Evolutionary conservation across 2,329 filamentous ascomycete species (phyloP), one percentile per base, ranked within the genome.

Genomic region (Sordariomycetes sp.): DNA sequence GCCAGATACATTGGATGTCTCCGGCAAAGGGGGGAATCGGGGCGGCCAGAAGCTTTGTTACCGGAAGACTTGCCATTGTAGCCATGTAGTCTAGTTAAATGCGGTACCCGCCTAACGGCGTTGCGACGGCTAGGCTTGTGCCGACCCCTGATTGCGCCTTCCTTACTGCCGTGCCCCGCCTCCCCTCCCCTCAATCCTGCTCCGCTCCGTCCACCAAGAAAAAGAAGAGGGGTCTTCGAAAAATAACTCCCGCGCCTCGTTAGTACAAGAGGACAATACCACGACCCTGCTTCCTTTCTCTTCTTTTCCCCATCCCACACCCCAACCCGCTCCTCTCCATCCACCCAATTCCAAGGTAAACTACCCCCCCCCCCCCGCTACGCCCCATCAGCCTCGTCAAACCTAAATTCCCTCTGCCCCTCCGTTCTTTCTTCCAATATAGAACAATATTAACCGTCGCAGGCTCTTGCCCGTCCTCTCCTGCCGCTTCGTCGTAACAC

Each of bases 201-300:
- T 20, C 17, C 12, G 34, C 8, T 15, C 10, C 39, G 13, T 17
- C n/a, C 34, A 56, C 25, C 54, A 28, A 55, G 17, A 50, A 42
- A 53, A 42, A 54, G 42, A 55, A 32, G 48, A 50, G n/a, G 45
- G 45, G 45, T 50, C 45, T 20, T 35, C 24, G 20, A 50, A 58
- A 54, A 53, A 58, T 39, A 52, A 58, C 52, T 48, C 39, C 55
- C 55, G 48, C 55, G 39, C 34, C 52, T 51, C 32, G 35, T 51
- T n/a, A 22, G 20, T 50, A 50, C 45, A 50, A 22, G 45, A 50
- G 22, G 20, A 22, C 45, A 24, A 22, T n/a, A 50, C 45, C 10
- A 50, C 45, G 22, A 50, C 45, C 45, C 45, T 22, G n/a, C 45
- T 12, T 60, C 64, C 60, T 62, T 61, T 57, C 53, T 34, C 60